Conservation (phyloP, 225 moss, liverwort and hornwort genomes). For the Straminergon stramineum region DNA sequence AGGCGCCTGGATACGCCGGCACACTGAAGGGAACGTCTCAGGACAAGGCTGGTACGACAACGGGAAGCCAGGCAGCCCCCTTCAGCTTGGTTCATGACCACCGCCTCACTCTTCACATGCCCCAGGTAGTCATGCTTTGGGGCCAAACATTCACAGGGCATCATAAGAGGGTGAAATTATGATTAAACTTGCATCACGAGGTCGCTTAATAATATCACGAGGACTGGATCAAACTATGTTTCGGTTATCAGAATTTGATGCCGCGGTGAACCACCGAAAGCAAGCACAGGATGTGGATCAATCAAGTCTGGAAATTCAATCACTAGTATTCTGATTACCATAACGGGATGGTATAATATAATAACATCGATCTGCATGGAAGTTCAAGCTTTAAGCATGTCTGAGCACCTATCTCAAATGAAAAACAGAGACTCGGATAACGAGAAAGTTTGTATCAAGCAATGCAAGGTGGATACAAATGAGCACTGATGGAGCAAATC, state of each 20-base stretch:
- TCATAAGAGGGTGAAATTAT: not conserved
- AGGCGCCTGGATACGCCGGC: slow-evolving; percentile 22
- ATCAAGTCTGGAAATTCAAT: not conserved
- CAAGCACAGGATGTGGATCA: not conserved
- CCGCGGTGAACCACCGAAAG: not conserved
- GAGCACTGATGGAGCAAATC: not conserved
- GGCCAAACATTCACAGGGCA: not conserved
- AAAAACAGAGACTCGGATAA: not conserved
- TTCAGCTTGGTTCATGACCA: not conserved
- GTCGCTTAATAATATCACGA: not conserved
- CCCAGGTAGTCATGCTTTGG: not conserved
- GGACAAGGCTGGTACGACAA: slow-evolving; percentile 13
- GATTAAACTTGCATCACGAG: not conserved
- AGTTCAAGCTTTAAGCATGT: not conserved
- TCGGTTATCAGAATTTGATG: not conserved
- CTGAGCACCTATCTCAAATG: not conserved
- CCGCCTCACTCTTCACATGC: not conserved
- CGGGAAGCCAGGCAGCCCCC: not conserved
- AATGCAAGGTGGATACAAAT: not conserved
- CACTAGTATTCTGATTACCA: not conserved
- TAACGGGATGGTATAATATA: not conserved
- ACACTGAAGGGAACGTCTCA: slow-evolving; percentile 14
- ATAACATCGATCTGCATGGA: not conserved
- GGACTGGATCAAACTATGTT: not conserved
- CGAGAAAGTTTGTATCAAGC: not conserved